Percentiles rank a stretch among this genome's conserved stretches.
phyloP scores from a whole-genome alignment of 305 asterid genomes.

The Solanum hybrid region DNA sequence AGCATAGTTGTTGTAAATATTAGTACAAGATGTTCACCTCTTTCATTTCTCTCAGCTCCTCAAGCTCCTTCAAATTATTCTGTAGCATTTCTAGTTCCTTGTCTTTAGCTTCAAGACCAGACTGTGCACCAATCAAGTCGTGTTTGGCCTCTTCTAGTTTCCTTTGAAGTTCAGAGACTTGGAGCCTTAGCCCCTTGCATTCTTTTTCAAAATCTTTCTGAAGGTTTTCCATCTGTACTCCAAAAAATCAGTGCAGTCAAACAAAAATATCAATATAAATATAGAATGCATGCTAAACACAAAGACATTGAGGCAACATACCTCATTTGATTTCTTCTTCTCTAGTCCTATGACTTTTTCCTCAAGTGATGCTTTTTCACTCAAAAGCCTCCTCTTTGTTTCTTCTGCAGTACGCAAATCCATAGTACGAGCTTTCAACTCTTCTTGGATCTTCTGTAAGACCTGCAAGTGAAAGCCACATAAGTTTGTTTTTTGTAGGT shows the following conservation, averaged over 20 bases:
- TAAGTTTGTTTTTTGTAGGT: background rate
- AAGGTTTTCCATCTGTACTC: constrained; percentile 42
- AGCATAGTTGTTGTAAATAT: background rate
- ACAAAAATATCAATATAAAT: background rate
- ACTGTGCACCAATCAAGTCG: constrained; percentile 41
- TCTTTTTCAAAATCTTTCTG: constrained; percentile 64
- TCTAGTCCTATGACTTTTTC: constrained; percentile 59
- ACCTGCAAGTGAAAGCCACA: constrained; percentile 33
- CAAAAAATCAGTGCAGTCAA: background rate
- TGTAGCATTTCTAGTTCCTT: constrained; percentile 48
- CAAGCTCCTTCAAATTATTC: constrained; percentile 77
- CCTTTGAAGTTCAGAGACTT: constrained; percentile 66
- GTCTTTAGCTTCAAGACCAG: constrained; percentile 54
- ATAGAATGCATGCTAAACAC: constrained; percentile 5
- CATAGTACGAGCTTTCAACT: constrained; percentile 50
- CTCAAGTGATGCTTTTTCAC: constrained; percentile 58
- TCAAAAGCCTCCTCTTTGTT: constrained; percentile 53
- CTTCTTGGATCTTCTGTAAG: constrained; percentile 67
- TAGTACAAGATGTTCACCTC: constrained; percentile 42
- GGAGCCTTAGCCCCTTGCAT: constrained; percentile 42
- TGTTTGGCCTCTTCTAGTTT: constrained; percentile 51
- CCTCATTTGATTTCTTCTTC: constrained; percentile 59
- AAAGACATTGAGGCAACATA: constrained; percentile 4
- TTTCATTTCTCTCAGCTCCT: constrained; percentile 93
- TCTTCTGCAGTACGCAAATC: constrained; percentile 71